Conservation (phyloP, 2,329 filamentous ascomycete species). For the Paecilomyces variotii region DNA sequence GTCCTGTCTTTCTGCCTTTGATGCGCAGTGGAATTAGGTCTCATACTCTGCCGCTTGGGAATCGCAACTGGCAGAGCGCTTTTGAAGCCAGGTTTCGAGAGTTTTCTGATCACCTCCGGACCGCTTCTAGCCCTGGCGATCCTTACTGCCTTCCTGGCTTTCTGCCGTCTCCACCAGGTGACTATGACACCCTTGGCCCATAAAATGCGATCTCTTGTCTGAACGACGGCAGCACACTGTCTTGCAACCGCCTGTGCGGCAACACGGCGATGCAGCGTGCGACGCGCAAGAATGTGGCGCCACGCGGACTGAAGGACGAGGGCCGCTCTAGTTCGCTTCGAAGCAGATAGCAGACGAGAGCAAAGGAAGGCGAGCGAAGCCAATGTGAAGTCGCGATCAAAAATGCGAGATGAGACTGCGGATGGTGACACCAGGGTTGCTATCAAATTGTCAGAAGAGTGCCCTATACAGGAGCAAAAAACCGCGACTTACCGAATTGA, state of each 20-base stretch:
- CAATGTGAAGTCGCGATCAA: constrained; percentile 48
- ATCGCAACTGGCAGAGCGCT: background rate
- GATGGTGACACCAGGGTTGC: constrained; percentile 36
- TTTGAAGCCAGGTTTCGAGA: background rate
- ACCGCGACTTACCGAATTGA: constrained; percentile 31
- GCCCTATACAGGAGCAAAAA: background rate
- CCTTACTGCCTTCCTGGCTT: constrained; percentile 9
- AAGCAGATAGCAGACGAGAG: constrained; percentile 48
- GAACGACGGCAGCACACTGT: constrained; percentile 41
- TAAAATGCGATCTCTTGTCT: constrained; percentile 34
- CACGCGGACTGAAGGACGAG: constrained; percentile 46
- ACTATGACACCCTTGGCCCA: constrained; percentile 28
- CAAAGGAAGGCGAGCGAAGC: constrained; percentile 53
- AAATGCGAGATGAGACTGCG: constrained; percentile 32
- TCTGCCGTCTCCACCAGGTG: constrained; percentile 25
- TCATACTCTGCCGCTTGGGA: background rate
- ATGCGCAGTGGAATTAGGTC: background rate
- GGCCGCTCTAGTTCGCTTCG: constrained; percentile 43
- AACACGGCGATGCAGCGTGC: constrained; percentile 11
- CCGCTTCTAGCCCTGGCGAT: background rate
- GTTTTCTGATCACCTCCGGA: background rate
- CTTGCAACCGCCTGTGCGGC: constrained; percentile 19
- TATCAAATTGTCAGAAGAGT: constrained; percentile 19
- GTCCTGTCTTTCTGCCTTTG: background rate
- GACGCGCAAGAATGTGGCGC: constrained; percentile 25